Base-by-base conservation (phyloP, 2,329 filamentous ascomycete species). In the Alternaria angustiovoidea region DNA sequence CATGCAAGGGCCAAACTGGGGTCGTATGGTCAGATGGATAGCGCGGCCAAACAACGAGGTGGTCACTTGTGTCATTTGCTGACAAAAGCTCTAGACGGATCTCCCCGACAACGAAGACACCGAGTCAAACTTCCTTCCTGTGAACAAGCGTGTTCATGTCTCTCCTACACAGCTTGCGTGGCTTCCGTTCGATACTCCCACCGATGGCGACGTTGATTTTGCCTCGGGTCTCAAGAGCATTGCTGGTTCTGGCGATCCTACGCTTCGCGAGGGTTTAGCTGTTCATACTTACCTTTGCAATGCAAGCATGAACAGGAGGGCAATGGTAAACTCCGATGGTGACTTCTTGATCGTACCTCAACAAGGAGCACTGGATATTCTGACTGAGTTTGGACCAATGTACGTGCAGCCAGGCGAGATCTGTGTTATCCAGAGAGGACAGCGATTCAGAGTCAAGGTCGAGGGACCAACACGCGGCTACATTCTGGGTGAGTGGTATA, bases 321-420 rank as follows among this genome's bases (percentile, higher is more conserved):
- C 80, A 6, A 83, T 87, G 63, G 89, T 88, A 55, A 81, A 87
- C 42, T 80, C 81, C 1, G 91, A 94, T 73, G 91, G 91, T 12
- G 91, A 94, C 75, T 86, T 92, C 69, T 79, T 94, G 57, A 88
- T 94, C 63, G 90, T 94, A 14, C 84, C 90, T 2, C 91, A 94
- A 74, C 86, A 91, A 64, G 91, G 91, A 2, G 84, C 85, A 14
- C 80, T 94, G 39, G 90, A 94, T 71, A 90, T 94, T 63, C 87
- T 89, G 70, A 94, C 91, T 1, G 91, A 94, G 77, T 82, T 94
- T 48, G 92, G 91, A 46, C 86, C 85, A 72, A 81, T 94, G 6
- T 85, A 92, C 43, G 88, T 94, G n/a, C 85, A 91, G 54, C 91
- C 91, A 2, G 89, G 90, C 76, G 91, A 94, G 77, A 92, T 94